Evolutionary conservation across 495 filamentous ascomycete species (phyloP).

Genomic region (Aspergillus ellipticus): DNA sequence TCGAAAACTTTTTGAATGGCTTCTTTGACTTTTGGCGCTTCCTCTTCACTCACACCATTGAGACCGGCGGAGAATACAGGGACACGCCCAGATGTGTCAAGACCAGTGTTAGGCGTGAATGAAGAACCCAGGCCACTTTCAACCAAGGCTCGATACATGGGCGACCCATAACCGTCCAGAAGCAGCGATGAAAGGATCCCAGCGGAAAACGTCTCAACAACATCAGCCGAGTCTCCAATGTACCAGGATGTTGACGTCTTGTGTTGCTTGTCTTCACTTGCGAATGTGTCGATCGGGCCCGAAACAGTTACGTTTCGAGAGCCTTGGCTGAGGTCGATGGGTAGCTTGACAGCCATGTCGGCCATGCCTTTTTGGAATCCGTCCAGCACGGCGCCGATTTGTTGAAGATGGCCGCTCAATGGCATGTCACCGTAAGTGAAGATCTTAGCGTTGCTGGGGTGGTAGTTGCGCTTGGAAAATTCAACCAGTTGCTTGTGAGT

Average conservation of each 20-base stretch:
- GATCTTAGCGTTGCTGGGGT: slow-evolving; percentile 93
- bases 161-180: slow-evolving; percentile 91
- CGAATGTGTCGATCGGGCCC: slow-evolving; percentile 85
- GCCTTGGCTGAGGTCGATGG: slow-evolving; percentile 66
- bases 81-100: slow-evolving; percentile 68
- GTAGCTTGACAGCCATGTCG: slow-evolving; percentile 69
- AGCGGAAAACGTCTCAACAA: slow-evolving; percentile 82
- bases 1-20: slow-evolving; percentile 65
- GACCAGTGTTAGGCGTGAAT: slow-evolving; percentile 91
- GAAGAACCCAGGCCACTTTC: slow-evolving; percentile 88
- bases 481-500: slow-evolving; percentile 80
- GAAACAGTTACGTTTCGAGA: slow-evolving; percentile 64
- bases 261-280: slow-evolving; percentile 78
- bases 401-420: slow-evolving; percentile 69
- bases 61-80: slow-evolving; percentile 89
- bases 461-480: slow-evolving; percentile 89
- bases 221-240: slow-evolving; percentile 73
- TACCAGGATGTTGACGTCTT: slow-evolving; percentile 95
- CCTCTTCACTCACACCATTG: slow-evolving; percentile 74
- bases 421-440: slow-evolving; percentile 96
- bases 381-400: slow-evolving; percentile 68
- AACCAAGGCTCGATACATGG: slow-evolving; percentile 84
- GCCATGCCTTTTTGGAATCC: slow-evolving; percentile 64
- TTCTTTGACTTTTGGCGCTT: slow-evolving; percentile 72
- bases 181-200: slow-evolving; percentile 76